Evolutionary conservation across 2,329 filamentous ascomycete species (phyloP).

Genomic region (Metarhizium robertsii): DNA sequence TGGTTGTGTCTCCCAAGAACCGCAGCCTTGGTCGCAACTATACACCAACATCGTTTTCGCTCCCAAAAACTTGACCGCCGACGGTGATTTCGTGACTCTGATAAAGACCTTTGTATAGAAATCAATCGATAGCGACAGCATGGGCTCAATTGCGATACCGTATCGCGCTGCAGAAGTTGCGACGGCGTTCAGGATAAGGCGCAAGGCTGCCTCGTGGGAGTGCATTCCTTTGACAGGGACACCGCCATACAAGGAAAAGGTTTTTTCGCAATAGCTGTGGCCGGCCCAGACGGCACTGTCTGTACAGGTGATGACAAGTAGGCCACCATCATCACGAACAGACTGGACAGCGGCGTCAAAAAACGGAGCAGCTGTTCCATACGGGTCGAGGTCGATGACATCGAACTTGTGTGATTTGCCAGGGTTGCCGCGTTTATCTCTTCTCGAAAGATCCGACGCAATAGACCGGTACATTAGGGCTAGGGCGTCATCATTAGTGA

Average conservation of each 20-base stretch:
- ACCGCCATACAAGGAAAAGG: constrained; percentile 88
- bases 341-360: constrained; percentile 85
- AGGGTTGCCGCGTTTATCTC: constrained; percentile 28
- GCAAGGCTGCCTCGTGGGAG: constrained; percentile 82
- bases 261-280: constrained; percentile 88
- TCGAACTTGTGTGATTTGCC: constrained; percentile 57
- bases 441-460: constrained; percentile 39
- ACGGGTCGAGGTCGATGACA: constrained; percentile 93
- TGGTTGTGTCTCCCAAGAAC: constrained; percentile 79
- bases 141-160: constrained; percentile 78
- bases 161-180: constrained; percentile 75
- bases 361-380: constrained; percentile 87
- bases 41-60: constrained; percentile 91
- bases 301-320: constrained; percentile 93
- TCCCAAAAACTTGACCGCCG: constrained; percentile 81
- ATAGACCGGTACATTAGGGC: constrained; percentile 80
- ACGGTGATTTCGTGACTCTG: constrained; percentile 66
- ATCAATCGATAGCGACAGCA: constrained; percentile 89
- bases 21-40: constrained; percentile 82
- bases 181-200: constrained; percentile 75
- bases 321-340: constrained; percentile 71
- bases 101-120: constrained; percentile 92
- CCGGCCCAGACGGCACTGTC: constrained; percentile 94
- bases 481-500: constrained; percentile 74
- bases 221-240: constrained; percentile 74